A percentile compares a stretch with the other conserved stretches of the same genome.
Evolutionary conservation across 805 yeast genomes (phyloP).

Genomic region (Ogataea degrootiae): DNA sequence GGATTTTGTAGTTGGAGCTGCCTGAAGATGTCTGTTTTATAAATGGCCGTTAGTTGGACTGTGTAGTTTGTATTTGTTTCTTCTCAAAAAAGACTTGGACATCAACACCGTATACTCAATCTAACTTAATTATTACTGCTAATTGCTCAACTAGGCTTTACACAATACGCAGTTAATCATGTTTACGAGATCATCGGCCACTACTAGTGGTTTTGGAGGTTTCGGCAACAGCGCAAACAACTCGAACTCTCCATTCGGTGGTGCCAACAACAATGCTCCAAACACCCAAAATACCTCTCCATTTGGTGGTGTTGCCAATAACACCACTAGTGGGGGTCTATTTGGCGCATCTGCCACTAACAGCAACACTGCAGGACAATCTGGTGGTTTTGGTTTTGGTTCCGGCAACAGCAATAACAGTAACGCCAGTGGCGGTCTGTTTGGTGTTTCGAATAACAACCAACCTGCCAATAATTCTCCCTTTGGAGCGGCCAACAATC

Average conservation of each 20-base stretch:
- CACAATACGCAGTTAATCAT: constrained; percentile 15
- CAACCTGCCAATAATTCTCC: constrained; percentile 21
- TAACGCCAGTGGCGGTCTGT: constrained; percentile 17
- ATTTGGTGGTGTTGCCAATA: constrained; percentile 21
- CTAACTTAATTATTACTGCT: too few relatives aligned
- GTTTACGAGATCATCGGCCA: constrained; percentile 42
- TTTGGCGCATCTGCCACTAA: constrained; percentile 13
- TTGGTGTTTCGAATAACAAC: constrained; percentile 25
- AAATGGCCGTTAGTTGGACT: too few relatives aligned
- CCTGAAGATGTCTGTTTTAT: too few relatives aligned
- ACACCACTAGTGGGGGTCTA: constrained; percentile 13
- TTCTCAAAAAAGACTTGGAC: too few relatives aligned
- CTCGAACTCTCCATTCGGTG: constrained; percentile 23
- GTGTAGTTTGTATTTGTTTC: too few relatives aligned
- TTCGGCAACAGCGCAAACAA: constrained; percentile 22
- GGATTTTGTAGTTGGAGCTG: too few relatives aligned
- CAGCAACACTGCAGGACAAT: background rate
- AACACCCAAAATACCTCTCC: constrained; percentile 2
- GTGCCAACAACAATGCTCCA: constrained; percentile 7
- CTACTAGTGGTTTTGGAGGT: constrained; percentile 50
- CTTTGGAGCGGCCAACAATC: constrained; percentile 6
- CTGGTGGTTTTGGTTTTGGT: background rate
- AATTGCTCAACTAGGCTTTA: too few relatives aligned
- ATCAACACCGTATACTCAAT: too few relatives aligned
- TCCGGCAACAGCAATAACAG: constrained; percentile 15